Percentiles rank a stretch among this genome's conserved stretches.
Conservation (phyloP, 495 filamentous ascomycete species). For the Zalerion maritima region DNA sequence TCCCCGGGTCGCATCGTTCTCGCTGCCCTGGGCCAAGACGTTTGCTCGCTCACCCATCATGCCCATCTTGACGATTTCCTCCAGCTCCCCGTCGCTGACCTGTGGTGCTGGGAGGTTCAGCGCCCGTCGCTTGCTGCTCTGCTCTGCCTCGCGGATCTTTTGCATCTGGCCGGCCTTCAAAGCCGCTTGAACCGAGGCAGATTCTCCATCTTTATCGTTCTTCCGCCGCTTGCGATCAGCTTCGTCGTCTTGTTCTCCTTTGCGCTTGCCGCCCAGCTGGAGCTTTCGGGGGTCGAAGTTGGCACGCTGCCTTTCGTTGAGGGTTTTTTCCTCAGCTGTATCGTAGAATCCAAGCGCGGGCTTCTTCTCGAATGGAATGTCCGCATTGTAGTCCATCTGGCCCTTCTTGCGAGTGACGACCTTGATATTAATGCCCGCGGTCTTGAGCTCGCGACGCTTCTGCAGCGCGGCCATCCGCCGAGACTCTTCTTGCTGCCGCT, state of each 20-base stretch:
- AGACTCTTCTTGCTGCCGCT: constrained; percentile 90
- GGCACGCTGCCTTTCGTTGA: constrained; percentile 77
- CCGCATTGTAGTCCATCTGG: constrained; percentile 98
- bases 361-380: constrained; percentile 93
- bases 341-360: constrained; percentile 88
- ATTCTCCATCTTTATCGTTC: constrained; percentile 62
- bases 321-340: constrained; percentile 60
- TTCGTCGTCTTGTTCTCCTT: constrained; percentile 76
- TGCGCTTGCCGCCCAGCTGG: constrained; percentile 88
- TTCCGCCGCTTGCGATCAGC: constrained; percentile 74
- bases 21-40: constrained; percentile 55
- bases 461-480: constrained; percentile 77
- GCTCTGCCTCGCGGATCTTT: constrained; percentile 89
- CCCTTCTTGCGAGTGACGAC: constrained; percentile 83
- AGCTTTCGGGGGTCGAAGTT: constrained; percentile 91
- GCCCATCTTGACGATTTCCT: constrained; percentile 98
- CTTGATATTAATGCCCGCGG: constrained; percentile 96
- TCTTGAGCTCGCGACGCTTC: constrained; percentile 92
- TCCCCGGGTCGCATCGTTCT: constrained; percentile 74
- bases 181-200: constrained; percentile 71
- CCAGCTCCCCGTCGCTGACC: constrained; percentile 81
- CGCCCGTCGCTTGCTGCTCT: constrained; percentile 76
- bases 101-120: constrained; percentile 76
- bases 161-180: constrained; percentile 91
- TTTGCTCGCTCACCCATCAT: constrained; percentile 86